phyloP scores from a whole-genome alignment of 2,329 filamentous ascomycete species.

The Colletotrichum nymphaeae region DNA sequence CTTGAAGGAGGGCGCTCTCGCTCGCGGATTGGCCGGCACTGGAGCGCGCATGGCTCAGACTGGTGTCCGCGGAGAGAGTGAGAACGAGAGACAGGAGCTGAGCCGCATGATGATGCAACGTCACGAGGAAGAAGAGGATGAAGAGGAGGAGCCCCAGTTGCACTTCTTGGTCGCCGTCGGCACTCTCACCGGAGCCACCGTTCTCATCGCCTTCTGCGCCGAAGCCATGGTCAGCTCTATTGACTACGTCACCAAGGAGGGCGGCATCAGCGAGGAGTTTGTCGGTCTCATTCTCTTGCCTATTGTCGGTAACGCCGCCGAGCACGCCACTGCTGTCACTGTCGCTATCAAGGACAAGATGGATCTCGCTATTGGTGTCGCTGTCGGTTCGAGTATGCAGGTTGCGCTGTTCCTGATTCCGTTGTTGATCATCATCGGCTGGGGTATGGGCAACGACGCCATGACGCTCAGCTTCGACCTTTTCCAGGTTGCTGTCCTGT shows the following conservation, averaged over 20 bases:
- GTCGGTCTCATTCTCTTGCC: constrained; percentile 84
- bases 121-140: constrained; percentile 71
- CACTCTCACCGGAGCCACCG: constrained; percentile 79
- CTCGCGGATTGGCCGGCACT: constrained; percentile 53
- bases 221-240: constrained; percentile 84
- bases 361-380: constrained; percentile 84
- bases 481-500: constrained; percentile 88
- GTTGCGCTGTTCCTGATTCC: constrained; percentile 84
- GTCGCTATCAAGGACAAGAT: constrained; percentile 88
- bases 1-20: constrained; percentile 48
- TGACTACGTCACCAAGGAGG: constrained; percentile 70
- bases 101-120: constrained; percentile 57
- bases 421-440: constrained; percentile 80
- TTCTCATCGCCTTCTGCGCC: constrained; percentile 83
- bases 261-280: constrained; percentile 76
- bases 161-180: constrained; percentile 77
- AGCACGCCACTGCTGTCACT: constrained; percentile 84
- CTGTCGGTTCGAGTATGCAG: constrained; percentile 84
- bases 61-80: constrained; percentile 45
- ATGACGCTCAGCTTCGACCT: constrained; percentile 90
- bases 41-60: constrained; percentile 50
- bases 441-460: constrained; percentile 76
- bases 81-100: constrained; percentile 53
- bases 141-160: constrained; percentile 80
- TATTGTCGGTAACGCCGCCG: constrained; percentile 86